These are phyloP conservation scores for Microdochium trichocladiopsis DNA, from an alignment of 2,329 filamentous ascomycete genomes.

Conservation along the genomic window DNA sequence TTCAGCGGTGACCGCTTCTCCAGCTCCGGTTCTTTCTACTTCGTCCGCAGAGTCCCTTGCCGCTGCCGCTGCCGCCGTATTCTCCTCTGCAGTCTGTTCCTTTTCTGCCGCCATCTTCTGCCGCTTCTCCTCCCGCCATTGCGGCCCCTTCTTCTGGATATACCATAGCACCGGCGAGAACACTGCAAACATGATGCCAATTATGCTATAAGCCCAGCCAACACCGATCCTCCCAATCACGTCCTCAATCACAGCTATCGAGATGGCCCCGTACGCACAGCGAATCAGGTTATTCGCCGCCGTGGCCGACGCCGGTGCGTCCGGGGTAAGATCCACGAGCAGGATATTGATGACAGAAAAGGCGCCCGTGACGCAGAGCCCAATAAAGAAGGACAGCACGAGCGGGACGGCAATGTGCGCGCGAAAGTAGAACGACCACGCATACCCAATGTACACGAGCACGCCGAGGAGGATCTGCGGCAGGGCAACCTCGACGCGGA, in stretches of 20 bases:
- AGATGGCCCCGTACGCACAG: constrained; percentile 53
- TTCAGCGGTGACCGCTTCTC: too few relatives aligned
- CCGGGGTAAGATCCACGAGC: constrained; percentile 55
- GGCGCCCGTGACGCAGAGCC: constrained; percentile 49
- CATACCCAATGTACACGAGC: constrained; percentile 45
- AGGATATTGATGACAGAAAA: constrained; percentile 59
- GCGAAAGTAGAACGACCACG: constrained; percentile 47
- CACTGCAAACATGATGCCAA: constrained; percentile 41
- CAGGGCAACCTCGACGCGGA: constrained; percentile 45
- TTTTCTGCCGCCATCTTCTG: constrained; percentile 26
- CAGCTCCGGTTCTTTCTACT: too few relatives aligned
- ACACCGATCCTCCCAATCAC: constrained; percentile 50
- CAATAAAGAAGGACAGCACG: constrained; percentile 49
- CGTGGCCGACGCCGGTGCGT: constrained; percentile 53
- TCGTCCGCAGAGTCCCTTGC: constrained; percentile 2
- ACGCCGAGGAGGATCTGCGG: constrained; percentile 48
- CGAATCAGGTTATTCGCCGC: constrained; percentile 58
- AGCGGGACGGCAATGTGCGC: constrained; percentile 46
- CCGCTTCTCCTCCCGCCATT: constrained; percentile 43
- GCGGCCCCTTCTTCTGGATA: constrained; percentile 39
- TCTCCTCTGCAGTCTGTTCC: constrained; percentile 19
- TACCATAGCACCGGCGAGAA: constrained; percentile 42
- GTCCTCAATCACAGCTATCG: constrained; percentile 50
- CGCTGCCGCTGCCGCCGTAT: constrained; percentile 6
- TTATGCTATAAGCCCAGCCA: constrained; percentile 57